Conservation (phyloP, 1,284 basidiomycete genomes). For the Puccinia hordei region DNA sequence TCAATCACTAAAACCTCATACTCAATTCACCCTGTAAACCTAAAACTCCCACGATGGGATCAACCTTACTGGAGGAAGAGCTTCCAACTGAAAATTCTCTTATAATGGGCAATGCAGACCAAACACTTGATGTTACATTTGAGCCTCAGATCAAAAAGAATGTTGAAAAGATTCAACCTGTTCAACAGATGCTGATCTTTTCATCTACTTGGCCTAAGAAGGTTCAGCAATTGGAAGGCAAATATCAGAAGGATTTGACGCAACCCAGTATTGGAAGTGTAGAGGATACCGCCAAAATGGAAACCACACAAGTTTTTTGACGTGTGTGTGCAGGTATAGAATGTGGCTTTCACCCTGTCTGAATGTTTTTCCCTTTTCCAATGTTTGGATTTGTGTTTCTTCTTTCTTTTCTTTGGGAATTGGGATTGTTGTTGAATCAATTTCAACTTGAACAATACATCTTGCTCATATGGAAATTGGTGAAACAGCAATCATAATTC, state of each 20-base stretch:
- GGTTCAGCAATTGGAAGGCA: constrained; percentile 93
- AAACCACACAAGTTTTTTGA: constrained; percentile 94
- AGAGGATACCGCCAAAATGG: constrained; percentile 97
- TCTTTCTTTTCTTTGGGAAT: no score
- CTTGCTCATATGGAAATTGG: no score
- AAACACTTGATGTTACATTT: constrained; percentile 68
- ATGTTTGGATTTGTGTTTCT: no score
- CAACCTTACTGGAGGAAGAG: constrained; percentile 90
- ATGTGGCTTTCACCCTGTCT: no score
- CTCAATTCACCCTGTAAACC: constrained; percentile 77
- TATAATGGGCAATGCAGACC: constrained; percentile 98
- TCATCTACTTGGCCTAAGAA: constrained; percentile 99
- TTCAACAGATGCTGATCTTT: constrained; percentile 67
- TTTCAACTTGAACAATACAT: no score
- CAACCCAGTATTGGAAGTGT: constrained; percentile 99
- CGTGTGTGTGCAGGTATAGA: no score
- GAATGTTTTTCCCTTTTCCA: no score
- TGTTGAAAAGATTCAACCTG: constrained; percentile 70
- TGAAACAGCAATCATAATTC: no score
- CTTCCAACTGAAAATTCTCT: constrained; percentile 96
- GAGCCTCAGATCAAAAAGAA: constrained; percentile 99
- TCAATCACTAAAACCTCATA: constrained; percentile 98
- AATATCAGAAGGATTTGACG: constrained; percentile 92
- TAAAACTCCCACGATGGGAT: constrained; percentile 77
- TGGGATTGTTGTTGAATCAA: no score